phyloP scores from a whole-genome alignment of 441 rosid genomes.

The Brassica hybrid region DNA sequence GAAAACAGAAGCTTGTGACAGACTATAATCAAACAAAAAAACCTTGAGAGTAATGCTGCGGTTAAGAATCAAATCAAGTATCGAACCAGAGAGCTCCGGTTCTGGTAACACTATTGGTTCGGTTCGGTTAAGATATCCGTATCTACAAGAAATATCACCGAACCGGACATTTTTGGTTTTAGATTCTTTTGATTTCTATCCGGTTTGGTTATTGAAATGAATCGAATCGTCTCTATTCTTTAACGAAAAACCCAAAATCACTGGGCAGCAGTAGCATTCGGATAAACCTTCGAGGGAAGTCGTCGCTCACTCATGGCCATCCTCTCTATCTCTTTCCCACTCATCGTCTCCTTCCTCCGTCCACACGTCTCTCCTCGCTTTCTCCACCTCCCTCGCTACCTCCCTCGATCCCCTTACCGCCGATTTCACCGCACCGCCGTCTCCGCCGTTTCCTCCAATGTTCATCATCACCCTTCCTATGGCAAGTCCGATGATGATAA shows the following conservation, averaged over 20 bases:
- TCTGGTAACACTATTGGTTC: not conserved
- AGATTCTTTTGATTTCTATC: not conserved
- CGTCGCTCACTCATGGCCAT: slow-evolving; percentile 50
- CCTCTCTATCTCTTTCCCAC: slow-evolving; percentile 63
- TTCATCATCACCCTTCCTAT: slow-evolving; percentile 47
- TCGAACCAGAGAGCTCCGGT: not conserved
- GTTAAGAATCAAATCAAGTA: not conserved
- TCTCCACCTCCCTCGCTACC: slow-evolving; percentile 36
- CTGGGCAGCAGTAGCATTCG: not conserved
- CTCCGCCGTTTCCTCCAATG: slow-evolving; percentile 53
- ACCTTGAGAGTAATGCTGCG: too few species aligned
- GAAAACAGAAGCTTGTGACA: not conserved
- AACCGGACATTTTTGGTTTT: not conserved
- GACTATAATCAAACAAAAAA: too few species aligned
- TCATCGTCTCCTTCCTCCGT: slow-evolving; percentile 66
- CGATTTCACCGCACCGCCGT: slow-evolving; percentile 46
- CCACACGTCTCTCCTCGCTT: slow-evolving; percentile 55
- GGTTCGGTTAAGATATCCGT: not conserved
- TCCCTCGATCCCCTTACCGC: slow-evolving; percentile 45
- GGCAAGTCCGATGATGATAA: slow-evolving; percentile 37
- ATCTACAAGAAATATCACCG: too few species aligned
- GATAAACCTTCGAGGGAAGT: not conserved
- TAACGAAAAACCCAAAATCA: not conserved
- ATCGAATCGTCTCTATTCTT: not conserved
- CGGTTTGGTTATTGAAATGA: not conserved